Conservation (phyloP, 2,329 filamentous ascomycete genomes). For the Fusarium sp. region DNA sequence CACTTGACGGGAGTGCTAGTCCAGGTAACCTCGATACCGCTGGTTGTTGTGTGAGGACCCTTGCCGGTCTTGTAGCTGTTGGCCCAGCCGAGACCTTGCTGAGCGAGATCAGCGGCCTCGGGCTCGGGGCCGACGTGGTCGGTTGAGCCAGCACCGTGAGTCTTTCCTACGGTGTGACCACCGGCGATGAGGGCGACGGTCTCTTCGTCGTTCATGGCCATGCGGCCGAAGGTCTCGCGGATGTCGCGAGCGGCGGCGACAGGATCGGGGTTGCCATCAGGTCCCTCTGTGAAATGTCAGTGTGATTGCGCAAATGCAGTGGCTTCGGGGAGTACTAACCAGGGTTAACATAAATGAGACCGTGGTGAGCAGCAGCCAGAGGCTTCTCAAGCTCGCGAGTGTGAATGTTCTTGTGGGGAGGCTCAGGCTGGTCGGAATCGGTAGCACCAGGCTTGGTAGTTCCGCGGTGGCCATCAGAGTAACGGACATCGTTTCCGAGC, state of each 20-base stretch:
- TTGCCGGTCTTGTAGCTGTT: conserved; percentile 75
- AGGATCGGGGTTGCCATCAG: conserved; percentile 68
- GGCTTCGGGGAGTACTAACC: neutral
- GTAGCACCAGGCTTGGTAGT: conserved; percentile 28
- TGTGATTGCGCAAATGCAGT: neutral
- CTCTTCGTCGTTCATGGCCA: conserved; percentile 88
- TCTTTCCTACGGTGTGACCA: conserved; percentile 86
- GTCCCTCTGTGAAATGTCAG: conserved; percentile 74
- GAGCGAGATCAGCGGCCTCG: conserved; percentile 71
- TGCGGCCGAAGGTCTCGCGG: conserved; percentile 79
- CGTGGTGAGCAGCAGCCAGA: conserved; percentile 73
- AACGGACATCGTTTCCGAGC: conserved; percentile 81
- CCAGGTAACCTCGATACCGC: conserved; percentile 83
- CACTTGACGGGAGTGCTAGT: conserved; percentile 75
- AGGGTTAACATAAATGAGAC: conserved; percentile 30
- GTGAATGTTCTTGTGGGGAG: conserved; percentile 59
- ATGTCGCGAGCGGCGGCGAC: conserved; percentile 78
- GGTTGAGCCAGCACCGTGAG: conserved; percentile 66
- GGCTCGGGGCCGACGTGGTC: conserved; percentile 75
- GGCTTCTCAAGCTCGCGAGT: conserved; percentile 76
- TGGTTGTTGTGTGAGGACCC: conserved; percentile 78
- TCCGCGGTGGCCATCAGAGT: conserved; percentile 69
- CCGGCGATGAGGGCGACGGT: conserved; percentile 83
- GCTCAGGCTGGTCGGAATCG: conserved; percentile 20
- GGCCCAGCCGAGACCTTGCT: conserved; percentile 79